Percentiles rank a stretch among this genome's conserved stretches.
Conservation (phyloP, 2,329 filamentous ascomycete species). For the Fusarium sp. region DNA sequence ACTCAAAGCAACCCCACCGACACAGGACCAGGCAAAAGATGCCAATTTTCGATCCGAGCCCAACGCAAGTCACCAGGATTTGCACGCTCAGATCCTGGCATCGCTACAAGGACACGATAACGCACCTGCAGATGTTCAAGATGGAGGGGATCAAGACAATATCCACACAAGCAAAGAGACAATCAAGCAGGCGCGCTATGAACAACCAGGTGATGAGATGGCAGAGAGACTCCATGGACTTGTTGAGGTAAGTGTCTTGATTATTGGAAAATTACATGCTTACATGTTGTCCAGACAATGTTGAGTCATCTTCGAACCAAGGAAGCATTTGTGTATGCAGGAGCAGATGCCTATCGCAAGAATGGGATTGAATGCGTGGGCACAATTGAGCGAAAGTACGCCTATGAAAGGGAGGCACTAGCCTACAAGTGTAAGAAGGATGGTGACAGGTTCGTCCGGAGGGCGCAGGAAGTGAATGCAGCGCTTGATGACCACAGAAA, state of each 20-base stretch:
- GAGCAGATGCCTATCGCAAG: conserved; percentile 38
- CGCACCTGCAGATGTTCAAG: not conserved
- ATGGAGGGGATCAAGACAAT: not conserved
- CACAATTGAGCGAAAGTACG: conserved; percentile 36
- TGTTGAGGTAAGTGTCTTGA: conserved; percentile 40
- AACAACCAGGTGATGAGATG: conserved; percentile 16
- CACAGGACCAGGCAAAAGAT: not conserved
- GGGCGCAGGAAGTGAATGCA: conserved; percentile 10
- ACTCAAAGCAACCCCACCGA: not conserved
- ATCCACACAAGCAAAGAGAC: not conserved
- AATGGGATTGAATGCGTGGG: conserved; percentile 34
- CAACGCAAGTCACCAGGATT: conserved; percentile 6
- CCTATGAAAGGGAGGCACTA: conserved; percentile 32
- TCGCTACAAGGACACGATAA: conserved; percentile 19
- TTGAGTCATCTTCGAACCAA: conserved; percentile 37
- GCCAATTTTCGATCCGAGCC: not conserved
- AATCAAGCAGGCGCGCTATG: not conserved
- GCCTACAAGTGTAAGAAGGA: conserved; percentile 33
- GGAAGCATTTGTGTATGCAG: conserved; percentile 30
- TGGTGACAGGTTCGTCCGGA: conserved; percentile 25
- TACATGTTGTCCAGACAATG: conserved; percentile 37
- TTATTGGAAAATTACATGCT: not conserved
- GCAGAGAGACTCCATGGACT: conserved; percentile 34
- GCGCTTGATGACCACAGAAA: conserved; percentile 15
- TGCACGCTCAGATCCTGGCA: conserved; percentile 34